Conservation (phyloP, 2,329 filamentous ascomycete genomes). For the Fusarium annulatum region DNA sequence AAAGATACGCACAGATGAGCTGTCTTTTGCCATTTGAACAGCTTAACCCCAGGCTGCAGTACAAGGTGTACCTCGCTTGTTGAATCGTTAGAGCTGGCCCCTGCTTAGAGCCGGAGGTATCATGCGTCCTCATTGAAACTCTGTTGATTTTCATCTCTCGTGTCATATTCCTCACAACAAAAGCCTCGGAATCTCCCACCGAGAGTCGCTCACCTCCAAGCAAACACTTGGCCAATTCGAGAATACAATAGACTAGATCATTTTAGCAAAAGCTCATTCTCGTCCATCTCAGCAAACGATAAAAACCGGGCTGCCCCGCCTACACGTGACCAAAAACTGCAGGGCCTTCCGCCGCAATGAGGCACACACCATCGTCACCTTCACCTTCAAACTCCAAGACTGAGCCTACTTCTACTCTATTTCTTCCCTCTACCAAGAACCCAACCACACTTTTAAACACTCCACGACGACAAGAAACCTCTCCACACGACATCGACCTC, state of each 20-base stretch:
- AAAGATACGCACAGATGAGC: background rate
- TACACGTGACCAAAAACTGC: conserved; percentile 49
- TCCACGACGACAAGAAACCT: conserved; percentile 29
- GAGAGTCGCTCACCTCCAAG: background rate
- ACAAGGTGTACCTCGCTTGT: conserved; percentile 14
- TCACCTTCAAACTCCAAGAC: conserved; percentile 42
- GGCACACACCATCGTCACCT: conserved; percentile 47
- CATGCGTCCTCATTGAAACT: conserved; percentile 1
- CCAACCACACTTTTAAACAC: conserved; percentile 23
- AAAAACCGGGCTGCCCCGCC: conserved; percentile 45
- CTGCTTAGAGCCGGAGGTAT: conserved; percentile 2
- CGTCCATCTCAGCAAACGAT: conserved; percentile 9
- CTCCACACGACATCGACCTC: conserved; percentile 29
- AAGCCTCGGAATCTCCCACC: background rate
- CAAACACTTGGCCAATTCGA: conserved; percentile 17
- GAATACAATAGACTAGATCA: background rate
- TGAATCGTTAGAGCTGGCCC: conserved; percentile 5
- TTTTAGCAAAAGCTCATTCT: background rate
- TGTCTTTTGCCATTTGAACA: background rate
- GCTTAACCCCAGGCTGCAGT: background rate
- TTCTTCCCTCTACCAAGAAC: conserved; percentile 39
- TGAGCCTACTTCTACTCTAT: conserved; percentile 45
- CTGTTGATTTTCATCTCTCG: background rate
- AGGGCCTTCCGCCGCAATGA: conserved; percentile 40
- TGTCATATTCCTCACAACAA: background rate